These are phyloP conservation scores for Candida suzukii DNA, from an alignment of 805 yeast species.

Conservation along the genomic window DNA sequence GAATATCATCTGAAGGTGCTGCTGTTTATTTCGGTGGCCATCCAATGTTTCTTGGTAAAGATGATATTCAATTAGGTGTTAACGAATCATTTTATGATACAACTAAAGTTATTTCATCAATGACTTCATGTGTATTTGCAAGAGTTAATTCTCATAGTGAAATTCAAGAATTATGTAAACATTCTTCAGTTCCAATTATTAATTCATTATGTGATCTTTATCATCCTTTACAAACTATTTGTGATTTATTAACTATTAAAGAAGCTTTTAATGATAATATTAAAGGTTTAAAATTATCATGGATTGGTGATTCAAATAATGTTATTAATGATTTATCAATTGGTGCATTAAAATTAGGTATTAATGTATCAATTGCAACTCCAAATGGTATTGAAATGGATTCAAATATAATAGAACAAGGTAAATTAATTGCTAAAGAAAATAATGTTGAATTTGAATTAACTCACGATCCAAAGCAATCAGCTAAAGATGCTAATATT, in stretches of 20 bases:
- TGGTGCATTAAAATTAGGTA: conserved; percentile 81
- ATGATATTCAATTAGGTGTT: conserved; percentile 94
- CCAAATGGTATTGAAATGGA: conserved; percentile 70
- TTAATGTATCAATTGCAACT: conserved; percentile 75
- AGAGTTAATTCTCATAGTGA: conserved; percentile 84
- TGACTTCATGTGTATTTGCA: conserved; percentile 97
- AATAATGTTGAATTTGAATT: conserved; percentile 48
- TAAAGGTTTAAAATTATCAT: conserved; percentile 67
- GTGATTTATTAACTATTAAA: conserved; percentile 81
- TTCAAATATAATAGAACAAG: conserved; percentile 43
- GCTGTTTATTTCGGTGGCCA: conserved; percentile 88
- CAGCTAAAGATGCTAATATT: conserved; percentile 69
- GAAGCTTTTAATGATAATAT: conserved; percentile 57
- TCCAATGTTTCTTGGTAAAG: conserved; percentile 94
- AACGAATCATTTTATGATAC: conserved; percentile 90
- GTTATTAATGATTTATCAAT: conserved; percentile 90
- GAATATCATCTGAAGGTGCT: conserved; percentile 93
- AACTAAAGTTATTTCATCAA: conserved; percentile 81
- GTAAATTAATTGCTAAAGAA: conserved; percentile 43
- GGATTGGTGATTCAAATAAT: conserved; percentile 97
- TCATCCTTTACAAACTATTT: conserved; percentile 94
- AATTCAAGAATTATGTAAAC: conserved; percentile 66
- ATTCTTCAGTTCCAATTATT: conserved; percentile 85
- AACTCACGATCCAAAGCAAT: conserved; percentile 67
- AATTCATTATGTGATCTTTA: conserved; percentile 88